These are phyloP conservation scores for Aspergillus pseudoterreus DNA, from an alignment of 2,329 filamentous ascomycete species.

Conservation along the genomic window DNA sequence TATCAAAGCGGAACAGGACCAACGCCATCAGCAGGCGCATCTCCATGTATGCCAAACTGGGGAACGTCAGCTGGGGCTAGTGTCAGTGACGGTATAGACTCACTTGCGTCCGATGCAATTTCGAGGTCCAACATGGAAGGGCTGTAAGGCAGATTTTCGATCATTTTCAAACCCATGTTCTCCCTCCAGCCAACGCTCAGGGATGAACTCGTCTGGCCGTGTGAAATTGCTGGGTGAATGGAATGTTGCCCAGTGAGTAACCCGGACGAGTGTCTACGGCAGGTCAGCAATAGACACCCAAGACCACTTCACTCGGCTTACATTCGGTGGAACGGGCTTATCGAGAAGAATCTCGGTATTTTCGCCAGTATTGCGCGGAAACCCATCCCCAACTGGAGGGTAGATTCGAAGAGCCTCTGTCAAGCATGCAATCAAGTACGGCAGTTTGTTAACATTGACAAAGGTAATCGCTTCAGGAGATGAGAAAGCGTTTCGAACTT, in stretches of 20 bases:
- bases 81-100: neutral
- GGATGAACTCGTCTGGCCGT: constrained; percentile 23
- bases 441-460: constrained; percentile 18
- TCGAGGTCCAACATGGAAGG: constrained; percentile 36
- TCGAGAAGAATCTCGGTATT: constrained; percentile 2
- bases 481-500: constrained; percentile 2
- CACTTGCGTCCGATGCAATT: constrained; percentile 33
- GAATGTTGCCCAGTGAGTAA: constrained; percentile 19
- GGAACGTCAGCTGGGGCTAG: neutral
- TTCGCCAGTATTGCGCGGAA: constrained; percentile 1
- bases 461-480: neutral
- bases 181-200: constrained; percentile 31
- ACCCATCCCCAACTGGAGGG: constrained; percentile 35
- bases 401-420: constrained; percentile 47
- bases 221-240: constrained; percentile 22
- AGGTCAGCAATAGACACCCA: neutral
- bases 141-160: constrained; percentile 22
- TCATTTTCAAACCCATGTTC: constrained; percentile 16
- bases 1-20: constrained; percentile 48
- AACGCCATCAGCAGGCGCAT: constrained; percentile 47
- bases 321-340: constrained; percentile 1
- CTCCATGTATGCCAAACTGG: constrained; percentile 47
- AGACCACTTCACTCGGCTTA: neutral
- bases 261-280: constrained; percentile 1
- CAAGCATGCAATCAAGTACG: constrained; percentile 46